Evolutionary conservation across 2,329 filamentous ascomycete genomes (phyloP), one percentile per base, ranked within the genome.

Genomic region (Mycosphaerella arachidis): DNA sequence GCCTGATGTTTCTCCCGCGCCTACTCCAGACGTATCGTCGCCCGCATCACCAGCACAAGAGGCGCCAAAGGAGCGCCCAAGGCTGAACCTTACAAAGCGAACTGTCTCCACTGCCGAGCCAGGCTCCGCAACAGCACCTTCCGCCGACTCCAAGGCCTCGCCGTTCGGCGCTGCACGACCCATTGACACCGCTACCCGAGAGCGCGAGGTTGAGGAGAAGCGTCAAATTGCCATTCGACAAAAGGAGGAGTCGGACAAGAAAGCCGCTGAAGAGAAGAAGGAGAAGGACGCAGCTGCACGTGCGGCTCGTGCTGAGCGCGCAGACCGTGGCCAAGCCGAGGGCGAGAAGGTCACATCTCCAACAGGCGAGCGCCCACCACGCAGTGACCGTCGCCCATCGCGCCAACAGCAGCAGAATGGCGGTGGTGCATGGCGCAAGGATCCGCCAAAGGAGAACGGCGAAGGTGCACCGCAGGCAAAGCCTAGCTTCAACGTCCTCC

Each of bases 161-260:
- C 92, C 92, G 45, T 99, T 99, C 73, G 94, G 94, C 70, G 92
- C 90, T 62, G 94, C 94, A 58, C 87, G 89, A 63, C 94, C 94
- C 57, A 96, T 97, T 69, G 92, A 99, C 77, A 97, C 93, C 51
- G 90, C 91, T 50, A 84, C 92, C 13, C 87, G 90, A 66, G 93
- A 97, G 79, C 88, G 87, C 69, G 88, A 95, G 75, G 86, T 99
- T 59, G 93, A 95, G 71, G 91, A 96, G 78, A 96, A 91, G 82
- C 84, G 89, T 66, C 81, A 89, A 70, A 81, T 90, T 60, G 83
- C 84, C 6, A 64, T 92, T 29, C 86, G 86, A 65, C 87, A 94
- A 75, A 96, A 95, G 84, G 90, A 88, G 72, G 92, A 96, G 69
- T 86, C 88, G 0, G 91, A 94, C 1, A 91, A 94, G 64, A 94